These are phyloP conservation scores for Sporothrix luriei DNA, from an alignment of 2,329 filamentous ascomycete genomes.

Conservation along the genomic window DNA sequence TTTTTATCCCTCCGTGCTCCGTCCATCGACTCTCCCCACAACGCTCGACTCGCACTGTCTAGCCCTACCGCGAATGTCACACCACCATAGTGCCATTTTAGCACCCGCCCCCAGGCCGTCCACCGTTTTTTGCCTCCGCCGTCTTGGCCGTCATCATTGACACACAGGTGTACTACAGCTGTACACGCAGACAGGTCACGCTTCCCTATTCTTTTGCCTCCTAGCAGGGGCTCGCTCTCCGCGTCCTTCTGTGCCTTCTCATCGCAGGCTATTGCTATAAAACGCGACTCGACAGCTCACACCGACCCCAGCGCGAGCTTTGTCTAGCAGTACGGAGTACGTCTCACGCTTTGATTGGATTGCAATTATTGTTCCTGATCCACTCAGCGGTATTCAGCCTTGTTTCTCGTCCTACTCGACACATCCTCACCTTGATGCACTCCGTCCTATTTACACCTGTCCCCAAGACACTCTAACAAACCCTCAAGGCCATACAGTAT, in stretches of 20 bases:
- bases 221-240: background rate
- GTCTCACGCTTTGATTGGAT: background rate
- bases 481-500: background rate
- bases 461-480: background rate
- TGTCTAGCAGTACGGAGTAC: background rate
- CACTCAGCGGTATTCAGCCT: background rate
- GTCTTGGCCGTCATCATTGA: background rate
- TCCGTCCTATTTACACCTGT: too few relatives aligned
- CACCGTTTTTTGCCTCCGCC: background rate
- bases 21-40: conserved; percentile 4
- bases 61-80: background rate
- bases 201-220: background rate
- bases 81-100: background rate
- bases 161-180: too few relatives aligned
- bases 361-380: background rate
- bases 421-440: background rate
- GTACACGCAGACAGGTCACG: too few relatives aligned
- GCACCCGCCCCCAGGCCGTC: background rate
- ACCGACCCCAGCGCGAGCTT: background rate
- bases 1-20: background rate
- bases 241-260: background rate
- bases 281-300: background rate
- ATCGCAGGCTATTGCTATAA: background rate
- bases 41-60: conserved; percentile 1
- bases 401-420: background rate